Conservation (phyloP, 352 stramenopile genomes). For the Globisporangium cederbergense region DNA sequence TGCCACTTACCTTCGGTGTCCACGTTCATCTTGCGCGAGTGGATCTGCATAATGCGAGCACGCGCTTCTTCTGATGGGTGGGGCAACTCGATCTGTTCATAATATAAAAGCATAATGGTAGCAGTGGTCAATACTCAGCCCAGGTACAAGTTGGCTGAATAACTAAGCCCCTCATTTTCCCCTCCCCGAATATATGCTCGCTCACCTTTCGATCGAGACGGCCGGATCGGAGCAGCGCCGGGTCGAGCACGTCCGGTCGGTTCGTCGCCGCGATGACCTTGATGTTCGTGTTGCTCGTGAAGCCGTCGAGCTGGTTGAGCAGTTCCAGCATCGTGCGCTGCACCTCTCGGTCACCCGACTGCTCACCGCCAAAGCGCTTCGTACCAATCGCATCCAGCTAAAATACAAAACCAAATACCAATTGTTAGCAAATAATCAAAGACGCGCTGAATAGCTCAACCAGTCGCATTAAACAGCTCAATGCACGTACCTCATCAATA, state of each 20-base stretch:
- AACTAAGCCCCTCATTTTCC: neutral
- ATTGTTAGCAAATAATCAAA: neutral
- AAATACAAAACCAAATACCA: neutral
- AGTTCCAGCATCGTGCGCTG: conserved; percentile 99
- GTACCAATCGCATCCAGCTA: conserved; percentile 97
- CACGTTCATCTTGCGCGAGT: conserved; percentile 97
- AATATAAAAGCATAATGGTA: neutral
- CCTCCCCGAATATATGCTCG: neutral
- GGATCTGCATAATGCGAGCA: conserved; percentile 96
- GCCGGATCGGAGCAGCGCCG: conserved; percentile 93
- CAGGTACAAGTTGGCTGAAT: neutral
- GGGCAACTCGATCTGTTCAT: conserved; percentile 94
- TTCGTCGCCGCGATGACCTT: conserved; percentile 99
- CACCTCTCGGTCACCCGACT: conserved; percentile 95
- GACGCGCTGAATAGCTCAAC: neutral
- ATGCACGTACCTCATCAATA: conserved; percentile 92
- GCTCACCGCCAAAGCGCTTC: conserved; percentile 97
- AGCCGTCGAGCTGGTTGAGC: conserved; percentile 97
- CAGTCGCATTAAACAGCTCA: neutral
- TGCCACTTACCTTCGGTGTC: conserved; percentile 66
- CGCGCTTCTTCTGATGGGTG: conserved; percentile 97
- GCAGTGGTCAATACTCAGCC: neutral
- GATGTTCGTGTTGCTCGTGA: conserved; percentile 98
- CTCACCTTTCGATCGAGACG: conserved; percentile 91
- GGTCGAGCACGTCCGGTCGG: conserved; percentile 95